Evolutionary conservation across 2,329 filamentous ascomycete species (phyloP).

Genomic region (Xylariaceae sp.): DNA sequence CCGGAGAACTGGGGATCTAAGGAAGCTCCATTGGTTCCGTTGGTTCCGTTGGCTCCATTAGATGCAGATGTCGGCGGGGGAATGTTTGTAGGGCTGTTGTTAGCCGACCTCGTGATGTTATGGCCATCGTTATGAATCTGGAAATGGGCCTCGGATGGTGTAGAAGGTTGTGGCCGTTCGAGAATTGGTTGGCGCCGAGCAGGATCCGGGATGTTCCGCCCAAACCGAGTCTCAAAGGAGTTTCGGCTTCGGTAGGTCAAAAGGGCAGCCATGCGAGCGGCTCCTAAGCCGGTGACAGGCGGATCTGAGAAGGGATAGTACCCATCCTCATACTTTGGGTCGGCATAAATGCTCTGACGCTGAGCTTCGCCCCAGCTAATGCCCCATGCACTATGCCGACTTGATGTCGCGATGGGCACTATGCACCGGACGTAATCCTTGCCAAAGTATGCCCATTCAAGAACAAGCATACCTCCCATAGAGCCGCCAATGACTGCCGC

Average conservation of each 20-base stretch:
- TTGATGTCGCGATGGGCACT: conserved; percentile 80
- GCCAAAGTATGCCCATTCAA: conserved; percentile 89
- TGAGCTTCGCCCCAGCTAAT: conserved; percentile 90
- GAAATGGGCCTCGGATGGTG: conserved; percentile 67
- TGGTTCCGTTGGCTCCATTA: conserved; percentile 16
- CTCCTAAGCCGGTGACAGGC: conserved; percentile 78
- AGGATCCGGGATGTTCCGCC: conserved; percentile 84
- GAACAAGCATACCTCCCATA: conserved; percentile 84
- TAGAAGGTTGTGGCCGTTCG: conserved; percentile 54
- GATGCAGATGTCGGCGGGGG: conserved; percentile 20
- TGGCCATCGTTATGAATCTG: conserved; percentile 81
- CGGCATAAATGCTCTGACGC: conserved; percentile 90
- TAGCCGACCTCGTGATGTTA: conserved; percentile 54
- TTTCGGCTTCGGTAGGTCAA: conserved; percentile 94
- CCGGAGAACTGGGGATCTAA: conserved; percentile 67
- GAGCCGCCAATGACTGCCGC: conserved; percentile 78
- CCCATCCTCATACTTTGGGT: conserved; percentile 96
- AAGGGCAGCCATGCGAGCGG: conserved; percentile 93
- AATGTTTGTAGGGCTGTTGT: conserved; percentile 36
- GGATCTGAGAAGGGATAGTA: conserved; percentile 88
- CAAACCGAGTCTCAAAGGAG: conserved; percentile 93
- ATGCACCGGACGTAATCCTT: conserved; percentile 76
- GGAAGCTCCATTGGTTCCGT: conserved; percentile 23
- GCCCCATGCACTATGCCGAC: conserved; percentile 80
- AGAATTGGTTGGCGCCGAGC: conserved; percentile 79